Percentiles rank a stretch among this genome's conserved stretches.
These are phyloP conservation scores for Coemansia sp. DNA, from an alignment of 192 early-diverging fungal genomes.

Conservation along the genomic window DNA sequence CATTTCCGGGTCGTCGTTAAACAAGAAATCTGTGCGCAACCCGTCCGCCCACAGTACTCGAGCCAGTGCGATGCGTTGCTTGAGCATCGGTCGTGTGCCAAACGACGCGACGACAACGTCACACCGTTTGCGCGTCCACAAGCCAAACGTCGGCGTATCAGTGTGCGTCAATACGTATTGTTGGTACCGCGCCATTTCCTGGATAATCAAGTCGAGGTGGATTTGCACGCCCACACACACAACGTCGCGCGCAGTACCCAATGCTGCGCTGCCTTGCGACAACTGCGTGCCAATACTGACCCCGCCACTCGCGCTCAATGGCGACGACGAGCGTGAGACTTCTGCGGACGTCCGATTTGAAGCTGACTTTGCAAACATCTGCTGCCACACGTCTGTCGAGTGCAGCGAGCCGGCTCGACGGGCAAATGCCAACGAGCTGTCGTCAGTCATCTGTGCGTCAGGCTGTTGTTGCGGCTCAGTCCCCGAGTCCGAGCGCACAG, in stretches of 20 bases:
- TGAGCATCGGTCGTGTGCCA: slow-evolving; percentile 63
- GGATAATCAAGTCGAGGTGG: slow-evolving; percentile 69
- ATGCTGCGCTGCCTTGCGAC: slow-evolving; percentile 39
- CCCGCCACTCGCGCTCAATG: not conserved
- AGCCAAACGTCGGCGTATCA: slow-evolving; percentile 46
- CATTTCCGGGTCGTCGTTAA: slow-evolving; percentile 68
- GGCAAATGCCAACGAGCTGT: slow-evolving; percentile 26
- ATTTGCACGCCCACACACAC: slow-evolving; percentile 82
- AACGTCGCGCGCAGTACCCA: slow-evolving; percentile 43
- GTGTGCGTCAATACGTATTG: slow-evolving; percentile 24
- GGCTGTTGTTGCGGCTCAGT: not conserved
- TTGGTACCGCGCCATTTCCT: slow-evolving; percentile 64
- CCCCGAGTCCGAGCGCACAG: not conserved
- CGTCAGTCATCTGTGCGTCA: not conserved
- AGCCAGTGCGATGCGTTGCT: slow-evolving; percentile 74
- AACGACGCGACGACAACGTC: slow-evolving; percentile 82
- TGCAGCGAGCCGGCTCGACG: slow-evolving; percentile 32
- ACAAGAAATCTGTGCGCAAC: slow-evolving; percentile 78
- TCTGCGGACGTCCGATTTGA: not conserved
- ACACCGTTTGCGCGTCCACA: slow-evolving; percentile 64
- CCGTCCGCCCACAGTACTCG: slow-evolving; percentile 76
- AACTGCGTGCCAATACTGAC: slow-evolving; percentile 39
- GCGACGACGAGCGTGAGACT: slow-evolving; percentile 3
- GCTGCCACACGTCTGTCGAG: slow-evolving; percentile 44
- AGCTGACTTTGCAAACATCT: slow-evolving; percentile 16